Conservation (phyloP, 306 rosid species). For the Corylus avellana region DNA sequence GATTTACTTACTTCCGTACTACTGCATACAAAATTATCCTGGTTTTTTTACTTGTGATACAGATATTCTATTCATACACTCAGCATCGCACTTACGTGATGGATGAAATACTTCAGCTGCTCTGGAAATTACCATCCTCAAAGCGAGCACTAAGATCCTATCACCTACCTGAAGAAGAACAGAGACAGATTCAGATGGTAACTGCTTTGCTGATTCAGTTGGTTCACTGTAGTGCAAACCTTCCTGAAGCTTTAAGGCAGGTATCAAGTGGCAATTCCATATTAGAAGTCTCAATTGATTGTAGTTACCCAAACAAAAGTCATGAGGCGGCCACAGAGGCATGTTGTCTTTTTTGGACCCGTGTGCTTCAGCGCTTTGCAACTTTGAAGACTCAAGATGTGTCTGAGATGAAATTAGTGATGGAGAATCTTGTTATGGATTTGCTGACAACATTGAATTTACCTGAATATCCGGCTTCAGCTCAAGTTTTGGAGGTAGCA, state of each 20-base stretch:
- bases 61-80: constrained; percentile 84
- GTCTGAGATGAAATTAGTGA: constrained; percentile 79
- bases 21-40: not conserved
- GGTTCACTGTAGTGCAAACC: constrained; percentile 88
- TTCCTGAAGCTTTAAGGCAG: constrained; percentile 82
- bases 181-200: constrained; percentile 95
- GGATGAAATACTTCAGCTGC: constrained; percentile 89
- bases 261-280: constrained; percentile 66
- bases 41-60: constrained; percentile 41
- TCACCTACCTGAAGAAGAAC: constrained; percentile 92
- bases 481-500: constrained; percentile 84
- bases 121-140: constrained; percentile 82
- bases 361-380: constrained; percentile 89
- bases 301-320: constrained; percentile 66
- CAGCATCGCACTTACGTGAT: constrained; percentile 91
- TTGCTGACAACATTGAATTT: constrained; percentile 78
- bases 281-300: constrained; percentile 72
- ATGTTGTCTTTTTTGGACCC: constrained; percentile 85
- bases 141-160: constrained; percentile 91
- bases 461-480: constrained; percentile 98
- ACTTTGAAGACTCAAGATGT: constrained; percentile 85
- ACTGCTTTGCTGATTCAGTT: constrained; percentile 91
- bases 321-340: constrained; percentile 74
- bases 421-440: constrained; percentile 94
- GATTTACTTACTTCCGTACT: constrained; percentile 15